Percentiles rank a stretch among this genome's conserved stretches.
phyloP scores from a whole-genome alignment of 345 rosid species.

The Carallia pectinifolia region DNA sequence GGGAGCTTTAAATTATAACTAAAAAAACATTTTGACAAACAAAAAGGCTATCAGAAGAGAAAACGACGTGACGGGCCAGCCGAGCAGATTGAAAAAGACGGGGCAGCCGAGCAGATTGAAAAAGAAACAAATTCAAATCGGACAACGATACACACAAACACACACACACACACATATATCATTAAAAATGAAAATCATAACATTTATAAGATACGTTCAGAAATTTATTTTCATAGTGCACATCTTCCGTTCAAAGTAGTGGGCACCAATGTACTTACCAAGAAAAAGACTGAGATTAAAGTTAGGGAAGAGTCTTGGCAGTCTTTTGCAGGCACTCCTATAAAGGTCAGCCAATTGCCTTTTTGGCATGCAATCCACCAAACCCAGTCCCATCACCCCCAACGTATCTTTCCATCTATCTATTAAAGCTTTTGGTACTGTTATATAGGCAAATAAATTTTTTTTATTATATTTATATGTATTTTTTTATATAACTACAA shows the following conservation, averaged over 20 bases:
- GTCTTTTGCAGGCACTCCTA: constrained; percentile 25
- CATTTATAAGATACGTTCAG: neutral
- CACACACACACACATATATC: too few relatives aligned
- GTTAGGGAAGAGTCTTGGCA: constrained; percentile 3
- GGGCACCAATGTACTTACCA: neutral
- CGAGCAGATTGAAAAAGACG: too few relatives aligned
- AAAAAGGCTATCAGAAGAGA: too few relatives aligned
- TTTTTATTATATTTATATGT: too few relatives aligned
- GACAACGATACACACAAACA: too few relatives aligned
- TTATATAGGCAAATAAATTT: too few relatives aligned
- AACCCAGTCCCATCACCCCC: constrained; percentile 13
- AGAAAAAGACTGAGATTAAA: neutral
- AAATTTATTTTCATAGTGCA: neutral
- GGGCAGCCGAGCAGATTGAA: too few relatives aligned
- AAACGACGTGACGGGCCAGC: too few relatives aligned
- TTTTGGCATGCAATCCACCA: neutral
- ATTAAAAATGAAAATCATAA: neutral
- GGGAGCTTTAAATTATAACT: too few relatives aligned
- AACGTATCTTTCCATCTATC: neutral
- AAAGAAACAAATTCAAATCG: neutral
- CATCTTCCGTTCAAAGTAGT: neutral
- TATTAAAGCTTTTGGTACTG: neutral
- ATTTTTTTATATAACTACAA: too few relatives aligned
- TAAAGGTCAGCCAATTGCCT: constrained; percentile 18
- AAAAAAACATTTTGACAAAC: too few relatives aligned